phyloP scores from a whole-genome alignment of 2,329 filamentous ascomycete genomes.

The Pseudogymnoascus verrucosus region DNA sequence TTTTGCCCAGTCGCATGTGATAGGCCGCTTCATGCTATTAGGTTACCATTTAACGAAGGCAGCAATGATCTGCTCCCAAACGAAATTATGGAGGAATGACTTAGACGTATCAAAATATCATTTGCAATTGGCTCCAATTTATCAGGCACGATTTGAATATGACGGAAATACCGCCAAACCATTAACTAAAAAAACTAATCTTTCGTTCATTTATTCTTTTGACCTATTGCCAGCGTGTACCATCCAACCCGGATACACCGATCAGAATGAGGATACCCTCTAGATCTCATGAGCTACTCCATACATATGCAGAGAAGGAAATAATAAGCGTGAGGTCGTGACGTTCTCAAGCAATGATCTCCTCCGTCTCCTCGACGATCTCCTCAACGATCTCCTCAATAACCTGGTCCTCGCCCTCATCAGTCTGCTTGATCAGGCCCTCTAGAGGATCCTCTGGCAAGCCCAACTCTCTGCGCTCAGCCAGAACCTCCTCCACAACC shows the following conservation, averaged over 20 bases:
- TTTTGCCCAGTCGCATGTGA: not conserved
- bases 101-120: constrained; percentile 4
- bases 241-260: constrained; percentile 8
- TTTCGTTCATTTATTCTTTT: constrained; percentile 8
- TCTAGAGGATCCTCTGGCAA: constrained; percentile 59
- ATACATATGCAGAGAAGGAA: constrained; percentile 10
- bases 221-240: constrained; percentile 5
- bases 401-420: constrained; percentile 63
- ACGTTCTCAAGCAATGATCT: constrained; percentile 40
- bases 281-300: constrained; percentile 10
- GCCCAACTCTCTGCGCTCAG: constrained; percentile 62
- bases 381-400: constrained; percentile 87
- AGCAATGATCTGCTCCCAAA: not conserved
- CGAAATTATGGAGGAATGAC: not conserved
- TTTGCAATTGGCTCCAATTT: not conserved
- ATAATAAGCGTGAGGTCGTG: constrained; percentile 5
- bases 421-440: constrained; percentile 49
- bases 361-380: constrained; percentile 77
- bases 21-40: not conserved
- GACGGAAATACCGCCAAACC: not conserved
- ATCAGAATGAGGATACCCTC: constrained; percentile 8
- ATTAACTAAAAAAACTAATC: constrained; percentile 8
- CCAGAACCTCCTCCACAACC: constrained; percentile 61
- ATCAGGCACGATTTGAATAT: not conserved
- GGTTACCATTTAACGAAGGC: not conserved